A percentile compares a stretch with the other conserved stretches of the same genome.
These are phyloP conservation scores for Thalassiosira pacifica DNA, from an alignment of 352 stramenopile species.

Conservation along the genomic window DNA sequence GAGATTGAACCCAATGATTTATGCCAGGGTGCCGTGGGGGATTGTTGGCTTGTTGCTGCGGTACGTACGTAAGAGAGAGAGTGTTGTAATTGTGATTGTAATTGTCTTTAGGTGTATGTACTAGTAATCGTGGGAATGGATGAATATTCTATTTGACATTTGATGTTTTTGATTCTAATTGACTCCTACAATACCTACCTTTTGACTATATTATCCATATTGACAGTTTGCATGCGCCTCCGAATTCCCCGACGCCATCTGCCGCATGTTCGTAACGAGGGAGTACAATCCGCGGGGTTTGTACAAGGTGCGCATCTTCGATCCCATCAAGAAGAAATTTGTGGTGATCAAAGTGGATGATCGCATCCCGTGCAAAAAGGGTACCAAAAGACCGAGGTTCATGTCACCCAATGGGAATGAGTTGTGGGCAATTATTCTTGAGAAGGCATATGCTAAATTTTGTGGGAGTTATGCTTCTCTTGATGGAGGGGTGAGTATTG, in stretches of 20 bases:
- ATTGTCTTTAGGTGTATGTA: no score
- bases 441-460: slow-evolving; percentile 96
- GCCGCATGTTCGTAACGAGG: slow-evolving; percentile 80
- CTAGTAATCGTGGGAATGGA: no score
- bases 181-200: no score
- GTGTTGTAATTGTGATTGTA: no score
- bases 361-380: slow-evolving; percentile 63
- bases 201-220: no score
- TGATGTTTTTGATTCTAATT: no score
- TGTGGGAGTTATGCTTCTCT: slow-evolving; percentile 92
- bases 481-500: slow-evolving; percentile 90
- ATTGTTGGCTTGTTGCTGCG: slow-evolving; percentile 90
- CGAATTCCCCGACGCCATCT: slow-evolving; percentile 86
- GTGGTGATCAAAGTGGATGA: slow-evolving; percentile 75
- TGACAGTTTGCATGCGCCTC: slow-evolving; percentile 86
- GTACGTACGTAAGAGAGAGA: no score
- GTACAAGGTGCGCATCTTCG: slow-evolving; percentile 74
- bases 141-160: no score
- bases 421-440: slow-evolving; percentile 92
- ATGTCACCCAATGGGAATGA: slow-evolving; percentile 84
- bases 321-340: slow-evolving; percentile 58
- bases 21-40: slow-evolving; percentile 86
- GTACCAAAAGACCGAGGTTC: slow-evolving; percentile 53
- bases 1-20: slow-evolving; percentile 86
- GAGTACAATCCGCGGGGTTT: slow-evolving; percentile 65